Percentiles rank a stretch among this genome's conserved stretches.
Conservation (phyloP, 768 basidiomycete species). For the Dictyophora rubrovolvata region DNA sequence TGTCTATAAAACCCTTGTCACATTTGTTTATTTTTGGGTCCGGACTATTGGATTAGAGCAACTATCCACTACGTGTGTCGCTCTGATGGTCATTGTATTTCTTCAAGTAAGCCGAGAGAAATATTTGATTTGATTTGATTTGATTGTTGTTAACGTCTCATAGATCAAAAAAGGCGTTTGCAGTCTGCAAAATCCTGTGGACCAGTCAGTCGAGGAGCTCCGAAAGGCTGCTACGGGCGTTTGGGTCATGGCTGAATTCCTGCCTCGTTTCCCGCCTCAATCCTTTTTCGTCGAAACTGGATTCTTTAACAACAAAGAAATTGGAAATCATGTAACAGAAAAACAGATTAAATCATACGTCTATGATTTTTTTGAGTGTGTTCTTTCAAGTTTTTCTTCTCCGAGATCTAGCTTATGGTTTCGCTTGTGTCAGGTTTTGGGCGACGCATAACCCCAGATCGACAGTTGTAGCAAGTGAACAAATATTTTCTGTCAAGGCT, state of each 20-base stretch:
- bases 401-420: neutral
- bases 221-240: neutral
- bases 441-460: neutral
- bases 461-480: neutral
- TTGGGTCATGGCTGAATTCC: neutral
- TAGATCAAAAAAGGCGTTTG: neutral
- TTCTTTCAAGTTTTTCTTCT: neutral
- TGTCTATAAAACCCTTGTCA: neutral
- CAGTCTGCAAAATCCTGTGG: neutral
- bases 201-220: neutral
- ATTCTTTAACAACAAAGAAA: neutral
- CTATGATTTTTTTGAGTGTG: slow-evolving; percentile 1
- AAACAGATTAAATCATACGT: slow-evolving; percentile 1
- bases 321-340: neutral
- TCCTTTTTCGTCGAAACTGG: slow-evolving; percentile 5
- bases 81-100: slow-evolving; percentile 11
- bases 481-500: neutral
- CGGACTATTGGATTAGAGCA: slow-evolving; percentile 3
- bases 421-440: slow-evolving; percentile 1
- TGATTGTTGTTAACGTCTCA: neutral
- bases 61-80: slow-evolving; percentile 10
- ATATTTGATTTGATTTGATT: neutral
- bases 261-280: neutral
- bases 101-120: neutral
- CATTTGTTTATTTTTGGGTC: slow-evolving; percentile 4